Percentiles rank a stretch among this genome's conserved stretches.
phyloP scores from a whole-genome alignment of 148 eudicot genomes.

The Fagopyrum esculentum region DNA sequence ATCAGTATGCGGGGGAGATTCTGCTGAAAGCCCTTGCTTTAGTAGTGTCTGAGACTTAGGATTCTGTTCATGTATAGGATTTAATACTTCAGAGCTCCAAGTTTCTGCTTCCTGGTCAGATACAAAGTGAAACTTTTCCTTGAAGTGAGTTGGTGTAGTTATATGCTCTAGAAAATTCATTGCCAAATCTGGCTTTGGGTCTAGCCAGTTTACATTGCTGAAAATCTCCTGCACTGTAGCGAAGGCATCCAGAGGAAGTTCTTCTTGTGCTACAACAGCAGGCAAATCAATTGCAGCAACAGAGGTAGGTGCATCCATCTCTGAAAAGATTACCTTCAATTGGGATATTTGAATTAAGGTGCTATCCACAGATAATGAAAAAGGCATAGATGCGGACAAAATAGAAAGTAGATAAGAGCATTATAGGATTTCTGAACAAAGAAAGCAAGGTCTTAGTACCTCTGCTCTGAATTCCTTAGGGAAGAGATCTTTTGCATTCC shows the following conservation, averaged over 20 bases:
- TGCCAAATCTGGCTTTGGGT: conserved; percentile 36
- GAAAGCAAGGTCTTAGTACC: conserved; percentile 30
- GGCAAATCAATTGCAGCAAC: conserved; percentile 28
- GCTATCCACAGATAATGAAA: neutral
- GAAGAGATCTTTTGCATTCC: conserved; percentile 60
- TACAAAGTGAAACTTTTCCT: conserved; percentile 35
- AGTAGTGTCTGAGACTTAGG: neutral
- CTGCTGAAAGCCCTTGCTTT: neutral
- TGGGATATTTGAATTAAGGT: conserved; percentile 10
- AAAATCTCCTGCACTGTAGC: conserved; percentile 57
- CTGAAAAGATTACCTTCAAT: conserved; percentile 70
- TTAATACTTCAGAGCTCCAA: conserved; percentile 21
- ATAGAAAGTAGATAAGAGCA: conserved; percentile 4
- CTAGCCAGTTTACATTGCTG: conserved; percentile 58
- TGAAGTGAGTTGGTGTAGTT: conserved; percentile 23
- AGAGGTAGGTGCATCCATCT: conserved; percentile 46
- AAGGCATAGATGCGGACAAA: neutral
- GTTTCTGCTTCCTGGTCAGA: conserved; percentile 20
- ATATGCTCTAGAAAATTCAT: conserved; percentile 38
- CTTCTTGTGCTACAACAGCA: conserved; percentile 44
- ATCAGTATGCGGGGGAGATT: neutral
- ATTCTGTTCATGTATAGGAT: conserved; percentile 17
- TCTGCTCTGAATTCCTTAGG: conserved; percentile 67
- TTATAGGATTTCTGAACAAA: conserved; percentile 5
- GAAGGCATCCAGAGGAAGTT: conserved; percentile 76